Base-by-base conservation (phyloP, 2,329 filamentous ascomycete species). In the Ascochyta pisi region DNA sequence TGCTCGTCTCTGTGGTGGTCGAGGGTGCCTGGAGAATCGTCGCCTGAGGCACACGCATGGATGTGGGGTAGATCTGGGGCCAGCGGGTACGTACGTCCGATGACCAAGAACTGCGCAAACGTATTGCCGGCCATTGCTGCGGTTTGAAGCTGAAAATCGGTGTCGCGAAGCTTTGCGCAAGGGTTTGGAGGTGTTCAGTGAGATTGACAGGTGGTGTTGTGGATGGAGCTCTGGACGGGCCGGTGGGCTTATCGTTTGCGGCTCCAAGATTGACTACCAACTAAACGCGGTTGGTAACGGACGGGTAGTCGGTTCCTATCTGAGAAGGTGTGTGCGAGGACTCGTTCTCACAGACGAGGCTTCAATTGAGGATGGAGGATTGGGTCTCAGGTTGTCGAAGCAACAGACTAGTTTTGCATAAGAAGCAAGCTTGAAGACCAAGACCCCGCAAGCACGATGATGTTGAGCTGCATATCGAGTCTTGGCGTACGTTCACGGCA, bases 71-170 rank as follows among this genome's bases (percentile, higher is more conserved):
- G 44, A 16, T 40, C 41, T 42, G 26, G 50, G 47, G 39, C 45
- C 86, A 91, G 75, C 84, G 96, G 44, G 51, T 47, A 86, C 91
- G 75, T 85, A 97, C 94, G 92, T 64, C 92, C 93, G 66, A 98
- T 89, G 74, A 99, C 97, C 78, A 99, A 89, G 75, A 96, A 97
- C 42, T 95, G 97, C 77, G 93, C 92, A 76, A 99, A 99, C 45
- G 92, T 92, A 53, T 71, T 71, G 42, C 69, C 62, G 51, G 65
- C 64, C 73, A 76, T 76, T 41, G 62, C 64, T 53, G 51, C 40
- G 54, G 40, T 13, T 16, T 23, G n/a, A 26, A 55, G 45, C 41
- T 50, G 46, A 4, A 22, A 37, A 6, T 37, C 47, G 19, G 34
- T 50, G 31, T 54, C 34, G 58, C 53, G 29, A 26, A 34, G 51